Evolutionary conservation across 352 stramenopile genomes (phyloP).

Genomic region (Globisporangium cystogenes): DNA sequence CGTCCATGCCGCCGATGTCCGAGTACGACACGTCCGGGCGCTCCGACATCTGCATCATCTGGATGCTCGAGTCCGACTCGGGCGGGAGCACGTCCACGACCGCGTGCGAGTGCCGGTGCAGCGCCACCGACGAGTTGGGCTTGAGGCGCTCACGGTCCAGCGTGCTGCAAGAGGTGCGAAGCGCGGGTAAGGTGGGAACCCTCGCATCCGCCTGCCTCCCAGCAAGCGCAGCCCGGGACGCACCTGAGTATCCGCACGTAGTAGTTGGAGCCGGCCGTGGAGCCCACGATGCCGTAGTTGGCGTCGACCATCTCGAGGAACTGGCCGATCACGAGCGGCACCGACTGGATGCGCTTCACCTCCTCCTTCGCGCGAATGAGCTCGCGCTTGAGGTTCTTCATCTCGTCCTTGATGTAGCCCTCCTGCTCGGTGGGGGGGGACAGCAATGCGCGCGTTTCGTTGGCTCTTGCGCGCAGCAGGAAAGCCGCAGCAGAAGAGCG

Average conservation of each 20-base stretch:
- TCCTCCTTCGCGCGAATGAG: conserved; percentile 99
- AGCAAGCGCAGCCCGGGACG: neutral
- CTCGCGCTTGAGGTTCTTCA: conserved; percentile 99
- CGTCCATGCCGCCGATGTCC: conserved; percentile 99
- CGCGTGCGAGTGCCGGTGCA: conserved; percentile 98
- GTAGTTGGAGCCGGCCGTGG: conserved; percentile 97
- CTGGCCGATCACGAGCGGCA: conserved; percentile 99
- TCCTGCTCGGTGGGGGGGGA: conserved; percentile 50
- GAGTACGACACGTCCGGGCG: conserved; percentile 94
- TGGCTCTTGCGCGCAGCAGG: no score
- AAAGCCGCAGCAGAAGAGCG: neutral
- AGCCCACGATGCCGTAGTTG: conserved; percentile 99
- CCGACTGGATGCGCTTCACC: conserved; percentile 99
- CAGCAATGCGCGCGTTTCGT: no score
- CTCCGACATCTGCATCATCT: conserved; percentile 98
- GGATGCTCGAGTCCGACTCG: conserved; percentile 99
- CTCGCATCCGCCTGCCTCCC: no score
- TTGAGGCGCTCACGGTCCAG: conserved; percentile 98
- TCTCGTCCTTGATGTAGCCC: conserved; percentile 99
- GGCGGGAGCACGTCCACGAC: conserved; percentile 98
- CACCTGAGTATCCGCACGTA: conserved; percentile 95
- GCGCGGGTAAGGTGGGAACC: no score
- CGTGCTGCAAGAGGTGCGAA: conserved; percentile 64
- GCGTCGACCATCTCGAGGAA: conserved; percentile 99
- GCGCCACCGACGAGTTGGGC: conserved; percentile 97